Evolutionary conservation across 2,329 filamentous ascomycete genomes (phyloP).

Genomic region (Plenodomus biglobosus): DNA sequence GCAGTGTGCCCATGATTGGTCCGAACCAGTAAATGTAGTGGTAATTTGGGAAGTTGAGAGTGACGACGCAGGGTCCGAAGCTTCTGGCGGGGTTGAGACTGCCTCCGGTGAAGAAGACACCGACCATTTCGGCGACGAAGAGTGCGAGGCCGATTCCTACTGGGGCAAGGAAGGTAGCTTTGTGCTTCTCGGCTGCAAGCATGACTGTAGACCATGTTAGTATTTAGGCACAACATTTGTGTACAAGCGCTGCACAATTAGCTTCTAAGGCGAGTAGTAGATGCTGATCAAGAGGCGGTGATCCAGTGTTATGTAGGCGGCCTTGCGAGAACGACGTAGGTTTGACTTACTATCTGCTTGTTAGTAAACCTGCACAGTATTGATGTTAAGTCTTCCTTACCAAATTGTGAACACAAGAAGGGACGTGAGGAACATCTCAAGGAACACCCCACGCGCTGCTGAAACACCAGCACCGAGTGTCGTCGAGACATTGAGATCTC

Average conservation of each 20-base stretch:
- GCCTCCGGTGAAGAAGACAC: conserved; percentile 49
- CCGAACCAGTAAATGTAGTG: conserved; percentile 51
- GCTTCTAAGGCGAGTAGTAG: not conserved
- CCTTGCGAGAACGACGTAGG: not conserved
- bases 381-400: not conserved
- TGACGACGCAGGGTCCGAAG: conserved; percentile 48
- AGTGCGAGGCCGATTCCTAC: conserved; percentile 71
- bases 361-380: not conserved
- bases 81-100: conserved; percentile 46
- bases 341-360: not conserved
- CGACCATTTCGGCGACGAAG: conserved; percentile 61
- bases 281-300: not conserved
- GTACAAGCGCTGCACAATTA: not conserved
- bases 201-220: conserved; percentile 45
- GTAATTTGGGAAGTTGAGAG: conserved; percentile 40
- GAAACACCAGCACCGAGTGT: conserved; percentile 38
- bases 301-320: not conserved
- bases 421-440: conserved; percentile 46
- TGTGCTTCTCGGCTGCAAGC: conserved; percentile 73
- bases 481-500: conserved; percentile 39
- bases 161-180: conserved; percentile 69
- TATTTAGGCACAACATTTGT: not conserved
- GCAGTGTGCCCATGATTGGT: conserved; percentile 39
- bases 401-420: conserved; percentile 46
- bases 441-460: conserved; percentile 40